Conservation (phyloP, 2,329 filamentous ascomycete genomes). For the Penicillium sp. region DNA sequence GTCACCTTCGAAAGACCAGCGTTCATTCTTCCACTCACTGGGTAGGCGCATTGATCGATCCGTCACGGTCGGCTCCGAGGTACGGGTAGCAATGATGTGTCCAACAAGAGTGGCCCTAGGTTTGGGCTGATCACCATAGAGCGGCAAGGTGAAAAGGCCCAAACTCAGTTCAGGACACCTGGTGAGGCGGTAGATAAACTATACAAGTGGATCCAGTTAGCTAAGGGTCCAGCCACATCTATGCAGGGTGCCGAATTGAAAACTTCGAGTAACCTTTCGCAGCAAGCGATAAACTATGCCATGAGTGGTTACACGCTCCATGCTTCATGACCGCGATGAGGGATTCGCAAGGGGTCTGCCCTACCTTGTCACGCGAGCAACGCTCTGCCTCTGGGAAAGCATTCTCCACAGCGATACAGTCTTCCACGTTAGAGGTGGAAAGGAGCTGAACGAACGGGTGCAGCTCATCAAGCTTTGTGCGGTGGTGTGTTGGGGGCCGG, state of each 20-base stretch:
- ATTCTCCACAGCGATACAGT: slow-evolving; percentile 60
- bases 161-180: slow-evolving; percentile 74
- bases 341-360: slow-evolving; percentile 7
- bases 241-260: neutral
- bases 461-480: slow-evolving; percentile 55
- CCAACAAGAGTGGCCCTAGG: slow-evolving; percentile 67
- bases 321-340: too few species aligned
- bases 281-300: neutral
- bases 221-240: neutral
- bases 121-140: slow-evolving; percentile 56
- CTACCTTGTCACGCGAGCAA: slow-evolving; percentile 61
- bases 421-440: slow-evolving; percentile 52
- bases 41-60: slow-evolving; percentile 78
- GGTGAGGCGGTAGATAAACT: slow-evolving; percentile 76
- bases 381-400: slow-evolving; percentile 61
- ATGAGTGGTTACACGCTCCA: neutral
- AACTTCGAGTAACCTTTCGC: neutral
- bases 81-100: slow-evolving; percentile 75
- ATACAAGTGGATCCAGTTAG: slow-evolving; percentile 15
- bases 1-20: slow-evolving; percentile 40
- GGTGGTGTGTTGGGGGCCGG: slow-evolving; percentile 37
- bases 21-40: slow-evolving; percentile 60
- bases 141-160: slow-evolving; percentile 70
- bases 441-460: slow-evolving; percentile 75
- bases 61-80: slow-evolving; percentile 61